phyloP scores from a whole-genome alignment of 805 yeast species.

The Candida boleticola region DNA sequence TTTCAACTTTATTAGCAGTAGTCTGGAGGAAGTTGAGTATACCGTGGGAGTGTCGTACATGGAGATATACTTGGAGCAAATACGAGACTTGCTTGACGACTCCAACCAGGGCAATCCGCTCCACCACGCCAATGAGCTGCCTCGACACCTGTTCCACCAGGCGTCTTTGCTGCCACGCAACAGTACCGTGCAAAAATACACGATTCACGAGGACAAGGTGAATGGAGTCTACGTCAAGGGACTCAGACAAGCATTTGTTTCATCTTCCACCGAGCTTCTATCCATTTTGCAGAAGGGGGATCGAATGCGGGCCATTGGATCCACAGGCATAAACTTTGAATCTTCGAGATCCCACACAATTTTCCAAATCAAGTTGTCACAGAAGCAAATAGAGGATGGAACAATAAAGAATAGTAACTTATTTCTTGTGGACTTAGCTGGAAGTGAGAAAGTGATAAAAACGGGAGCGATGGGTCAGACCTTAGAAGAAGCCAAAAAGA shows the following conservation, averaged over 20 bases:
- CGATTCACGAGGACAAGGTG: slow-evolving; percentile 60
- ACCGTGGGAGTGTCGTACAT: slow-evolving; percentile 68
- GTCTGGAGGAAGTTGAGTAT: slow-evolving; percentile 54
- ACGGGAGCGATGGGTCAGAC: slow-evolving; percentile 74
- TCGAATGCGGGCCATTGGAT: slow-evolving; percentile 50
- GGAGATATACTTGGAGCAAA: slow-evolving; percentile 80
- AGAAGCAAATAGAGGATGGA: slow-evolving; percentile 54
- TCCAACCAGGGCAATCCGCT: neutral
- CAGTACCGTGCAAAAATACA: slow-evolving; percentile 30
- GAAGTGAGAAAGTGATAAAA: slow-evolving; percentile 76
- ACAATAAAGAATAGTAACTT: slow-evolving; percentile 60
- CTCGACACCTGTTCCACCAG: neutral
- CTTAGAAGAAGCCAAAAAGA: slow-evolving; percentile 79
- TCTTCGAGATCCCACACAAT: slow-evolving; percentile 82
- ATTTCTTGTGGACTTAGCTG: slow-evolving; percentile 81
- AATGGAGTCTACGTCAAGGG: slow-evolving; percentile 72
- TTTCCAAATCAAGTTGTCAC: slow-evolving; percentile 65
- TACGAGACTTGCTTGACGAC: slow-evolving; percentile 63
- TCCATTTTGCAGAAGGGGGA: slow-evolving; percentile 59
- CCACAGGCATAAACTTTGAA: slow-evolving; percentile 69
- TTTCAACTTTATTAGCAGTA: slow-evolving; percentile 50
- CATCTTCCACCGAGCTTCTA: slow-evolving; percentile 56
- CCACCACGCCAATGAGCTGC: neutral
- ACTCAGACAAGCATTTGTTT: slow-evolving; percentile 60
- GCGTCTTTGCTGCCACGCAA: neutral